A percentile compares a stretch with the other conserved stretches of the same genome.
phyloP scores from a whole-genome alignment of 805 yeast species.

The Peterozyma xylosa region DNA sequence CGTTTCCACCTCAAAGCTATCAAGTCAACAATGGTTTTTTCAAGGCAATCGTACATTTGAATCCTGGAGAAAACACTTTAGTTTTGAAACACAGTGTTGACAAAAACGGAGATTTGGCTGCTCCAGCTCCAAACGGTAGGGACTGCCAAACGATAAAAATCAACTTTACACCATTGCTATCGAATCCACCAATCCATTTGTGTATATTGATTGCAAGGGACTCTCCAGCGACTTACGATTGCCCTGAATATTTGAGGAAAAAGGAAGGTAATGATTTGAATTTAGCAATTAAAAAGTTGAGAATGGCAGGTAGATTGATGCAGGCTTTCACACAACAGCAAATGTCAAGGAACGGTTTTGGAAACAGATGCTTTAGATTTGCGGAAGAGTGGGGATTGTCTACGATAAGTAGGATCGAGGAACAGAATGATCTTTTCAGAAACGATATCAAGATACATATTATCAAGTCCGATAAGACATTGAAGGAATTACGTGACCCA shows the following conservation, averaged over 20 bases:
- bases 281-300: conserved; percentile 64
- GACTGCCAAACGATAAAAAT: conserved; percentile 16
- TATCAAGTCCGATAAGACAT: conserved; percentile 56
- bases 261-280: conserved; percentile 60
- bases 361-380: conserved; percentile 70
- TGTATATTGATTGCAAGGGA: conserved; percentile 74
- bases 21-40: conserved; percentile 67
- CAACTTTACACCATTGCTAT: conserved; percentile 45
- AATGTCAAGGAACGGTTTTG: conserved; percentile 72
- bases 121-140: too few relatives aligned
- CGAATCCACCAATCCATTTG: conserved; percentile 74
- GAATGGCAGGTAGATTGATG: conserved; percentile 82
- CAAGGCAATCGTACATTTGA: conserved; percentile 66
- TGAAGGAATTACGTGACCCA: conserved; percentile 66
- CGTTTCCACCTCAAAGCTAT: conserved; percentile 60
- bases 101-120: conserved; percentile 8
- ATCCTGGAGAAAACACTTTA: conserved; percentile 60
- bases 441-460: conserved; percentile 73
- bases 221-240: conserved; percentile 63
- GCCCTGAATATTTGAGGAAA: conserved; percentile 41
- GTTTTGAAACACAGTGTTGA: neutral
- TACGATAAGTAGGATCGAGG: conserved; percentile 42
- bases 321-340: conserved; percentile 89
- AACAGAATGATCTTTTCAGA: conserved; percentile 25
- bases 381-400: conserved; percentile 55